Percentiles rank a stretch among this genome's conserved stretches.
phyloP scores from a whole-genome alignment of 345 rosid genomes.

The Gossypium thurberi region DNA sequence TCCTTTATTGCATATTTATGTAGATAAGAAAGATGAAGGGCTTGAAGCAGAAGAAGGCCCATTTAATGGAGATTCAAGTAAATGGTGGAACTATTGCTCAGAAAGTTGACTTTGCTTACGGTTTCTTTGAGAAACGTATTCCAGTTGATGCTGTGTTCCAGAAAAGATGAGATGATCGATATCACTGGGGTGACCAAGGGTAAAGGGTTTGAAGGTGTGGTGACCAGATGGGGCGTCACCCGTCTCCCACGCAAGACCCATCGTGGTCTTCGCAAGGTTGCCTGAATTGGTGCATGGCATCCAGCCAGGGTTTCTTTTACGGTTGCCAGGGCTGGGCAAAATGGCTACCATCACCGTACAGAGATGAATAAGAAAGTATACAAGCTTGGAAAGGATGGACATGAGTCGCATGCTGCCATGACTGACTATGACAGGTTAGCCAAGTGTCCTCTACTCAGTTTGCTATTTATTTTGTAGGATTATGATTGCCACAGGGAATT shows the following conservation, averaged over 20 bases:
- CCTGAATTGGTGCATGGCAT: conserved; percentile 99
- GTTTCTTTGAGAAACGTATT: conserved; percentile 81
- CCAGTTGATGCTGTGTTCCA: conserved; percentile 76
- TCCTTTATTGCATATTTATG: background rate
- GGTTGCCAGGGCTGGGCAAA: conserved; percentile 95
- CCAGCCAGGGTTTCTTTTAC: conserved; percentile 96
- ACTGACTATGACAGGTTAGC: conserved; percentile 76
- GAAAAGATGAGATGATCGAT: conserved; percentile 95
- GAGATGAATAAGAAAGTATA: conserved; percentile 91
- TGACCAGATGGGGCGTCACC: conserved; percentile 92
- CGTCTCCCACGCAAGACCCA: conserved; percentile 95
- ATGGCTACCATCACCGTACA: conserved; percentile 88
- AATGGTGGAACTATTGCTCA: conserved; percentile 73
- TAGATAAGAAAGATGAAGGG: conserved; percentile 84
- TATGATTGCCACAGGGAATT: background rate
- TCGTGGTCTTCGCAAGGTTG: conserved; percentile 91
- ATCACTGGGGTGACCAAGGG: conserved; percentile 88
- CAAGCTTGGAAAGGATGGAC: conserved; percentile 69
- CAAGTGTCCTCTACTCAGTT: background rate
- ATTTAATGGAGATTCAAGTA: conserved; percentile 85
- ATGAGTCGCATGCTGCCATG: conserved; percentile 67
- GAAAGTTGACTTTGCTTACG: conserved; percentile 74
- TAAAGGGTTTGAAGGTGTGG: conserved; percentile 92
- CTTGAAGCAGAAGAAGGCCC: conserved; percentile 91
- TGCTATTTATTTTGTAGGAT: background rate